Conservation (phyloP, 306 rosid genomes). For the Lithocarpus polystachyus region DNA sequence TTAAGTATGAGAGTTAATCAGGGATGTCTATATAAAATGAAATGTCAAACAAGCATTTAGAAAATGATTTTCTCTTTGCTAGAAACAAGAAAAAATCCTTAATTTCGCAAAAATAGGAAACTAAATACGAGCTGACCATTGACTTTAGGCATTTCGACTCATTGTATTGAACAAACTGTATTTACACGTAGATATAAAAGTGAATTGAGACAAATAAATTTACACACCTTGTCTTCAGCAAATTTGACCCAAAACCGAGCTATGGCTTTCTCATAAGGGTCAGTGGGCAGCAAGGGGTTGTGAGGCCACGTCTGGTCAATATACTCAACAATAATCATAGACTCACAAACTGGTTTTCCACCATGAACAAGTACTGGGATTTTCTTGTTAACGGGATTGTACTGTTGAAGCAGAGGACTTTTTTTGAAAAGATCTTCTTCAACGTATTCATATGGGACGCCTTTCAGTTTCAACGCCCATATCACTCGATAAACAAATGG, state of each 20-base stretch:
- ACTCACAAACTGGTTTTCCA: conserved; percentile 47
- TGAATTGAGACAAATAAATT: too few species aligned
- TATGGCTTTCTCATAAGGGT: conserved; percentile 38
- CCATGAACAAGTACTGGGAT: conserved; percentile 53
- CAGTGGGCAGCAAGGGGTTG: conserved; percentile 32
- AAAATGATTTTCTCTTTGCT: too few species aligned
- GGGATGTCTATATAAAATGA: too few species aligned
- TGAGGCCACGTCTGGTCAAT: conserved; percentile 52
- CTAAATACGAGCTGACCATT: too few species aligned
- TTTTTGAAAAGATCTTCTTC: conserved; percentile 51
- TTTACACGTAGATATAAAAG: too few species aligned
- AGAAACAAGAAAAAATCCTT: too few species aligned
- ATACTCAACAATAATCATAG: conserved; percentile 49
- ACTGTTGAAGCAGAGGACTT: conserved; percentile 37
- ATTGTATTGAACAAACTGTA: not conserved
- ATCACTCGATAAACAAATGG: conserved; percentile 41
- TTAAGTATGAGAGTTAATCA: too few species aligned
- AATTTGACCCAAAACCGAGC: conserved; percentile 52
- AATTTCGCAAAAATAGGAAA: too few species aligned
- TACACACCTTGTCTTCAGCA: conserved; percentile 31
- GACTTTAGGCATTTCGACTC: too few species aligned
- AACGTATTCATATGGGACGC: conserved; percentile 38
- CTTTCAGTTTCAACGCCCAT: conserved; percentile 53
- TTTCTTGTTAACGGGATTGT: conserved; percentile 52
- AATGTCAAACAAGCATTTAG: too few species aligned